phyloP scores from a whole-genome alignment of 208 protist species.

The Crithidia fasciculata region DNA sequence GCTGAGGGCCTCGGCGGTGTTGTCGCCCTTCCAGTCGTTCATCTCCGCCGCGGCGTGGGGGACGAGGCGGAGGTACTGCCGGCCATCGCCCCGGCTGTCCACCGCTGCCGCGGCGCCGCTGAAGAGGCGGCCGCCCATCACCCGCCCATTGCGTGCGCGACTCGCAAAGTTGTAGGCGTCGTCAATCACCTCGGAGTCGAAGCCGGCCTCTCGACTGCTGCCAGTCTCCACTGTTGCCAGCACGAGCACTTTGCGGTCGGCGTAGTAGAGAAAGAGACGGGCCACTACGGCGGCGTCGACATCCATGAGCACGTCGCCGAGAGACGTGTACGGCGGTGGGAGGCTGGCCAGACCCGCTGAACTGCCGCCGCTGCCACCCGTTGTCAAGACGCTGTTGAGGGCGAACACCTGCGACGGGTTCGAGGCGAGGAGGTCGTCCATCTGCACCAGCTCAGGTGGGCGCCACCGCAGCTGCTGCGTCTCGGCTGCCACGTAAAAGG shows the following conservation, averaged over 20 bases:
- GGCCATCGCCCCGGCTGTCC: constrained; percentile 3
- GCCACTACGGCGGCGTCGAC: constrained; percentile 33
- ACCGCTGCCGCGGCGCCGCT: not conserved
- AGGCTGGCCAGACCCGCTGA: not conserved
- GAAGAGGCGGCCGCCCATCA: constrained; percentile 5
- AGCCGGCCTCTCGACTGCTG: constrained; percentile 16
- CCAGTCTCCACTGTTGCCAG: constrained; percentile 41
- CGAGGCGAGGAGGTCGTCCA: constrained; percentile 32
- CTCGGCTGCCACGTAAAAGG: constrained; percentile 44
- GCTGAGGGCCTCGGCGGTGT: constrained; percentile 28
- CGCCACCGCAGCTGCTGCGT: constrained; percentile 37
- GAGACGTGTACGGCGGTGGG: constrained; percentile 10
- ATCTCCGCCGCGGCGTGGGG: constrained; percentile 49
- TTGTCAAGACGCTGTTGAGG: constrained; percentile 27
- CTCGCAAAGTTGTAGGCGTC: constrained; percentile 31
- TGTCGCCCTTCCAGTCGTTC: constrained; percentile 32
- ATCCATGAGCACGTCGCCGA: constrained; percentile 28
- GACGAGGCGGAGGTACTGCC: constrained; percentile 37
- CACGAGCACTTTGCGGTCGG: constrained; percentile 45
- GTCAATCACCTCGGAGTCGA: constrained; percentile 16
- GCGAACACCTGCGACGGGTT: constrained; percentile 50
- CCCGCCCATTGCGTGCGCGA: constrained; percentile 13
- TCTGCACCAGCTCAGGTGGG: constrained; percentile 36
- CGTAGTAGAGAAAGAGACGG: constrained; percentile 54
- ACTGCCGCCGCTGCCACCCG: not conserved